phyloP scores from a whole-genome alignment of 768 basidiomycete species.

The Termitomyces titanicus region DNA sequence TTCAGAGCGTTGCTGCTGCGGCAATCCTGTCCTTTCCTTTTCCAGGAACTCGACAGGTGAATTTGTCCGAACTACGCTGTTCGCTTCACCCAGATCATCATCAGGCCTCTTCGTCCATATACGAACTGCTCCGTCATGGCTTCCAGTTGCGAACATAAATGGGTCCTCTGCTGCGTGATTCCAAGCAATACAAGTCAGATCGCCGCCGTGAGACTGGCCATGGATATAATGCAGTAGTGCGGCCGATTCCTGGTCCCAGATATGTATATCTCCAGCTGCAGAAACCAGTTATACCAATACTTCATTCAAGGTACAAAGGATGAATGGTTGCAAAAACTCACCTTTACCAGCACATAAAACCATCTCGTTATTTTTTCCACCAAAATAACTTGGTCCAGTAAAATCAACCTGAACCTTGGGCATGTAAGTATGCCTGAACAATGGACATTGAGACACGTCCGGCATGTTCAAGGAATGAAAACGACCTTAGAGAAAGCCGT shows the following conservation, averaged over 20 bases:
- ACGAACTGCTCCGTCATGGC: slow-evolving; percentile 73
- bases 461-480: slow-evolving; percentile 6
- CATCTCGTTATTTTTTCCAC: slow-evolving; percentile 74
- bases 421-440: slow-evolving; percentile 64
- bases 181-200: slow-evolving; percentile 81
- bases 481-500: slow-evolving; percentile 38
- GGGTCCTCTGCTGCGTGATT: slow-evolving; percentile 62
- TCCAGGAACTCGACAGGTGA: slow-evolving; percentile 18
- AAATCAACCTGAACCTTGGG: slow-evolving; percentile 68
- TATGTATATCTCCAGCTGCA: slow-evolving; percentile 76
- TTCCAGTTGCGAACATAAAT: slow-evolving; percentile 76
- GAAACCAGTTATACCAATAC: background rate
- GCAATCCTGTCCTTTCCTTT: slow-evolving; percentile 3
- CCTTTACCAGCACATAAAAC: slow-evolving; percentile 79
- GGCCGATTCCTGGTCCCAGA: slow-evolving; percentile 83
- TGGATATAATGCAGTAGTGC: slow-evolving; percentile 68
- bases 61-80: slow-evolving; percentile 13
- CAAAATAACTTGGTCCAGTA: slow-evolving; percentile 80
- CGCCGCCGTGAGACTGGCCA: slow-evolving; percentile 58
- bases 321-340: slow-evolving; percentile 17
- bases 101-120: slow-evolving; percentile 58
- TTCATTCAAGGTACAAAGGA: background rate
- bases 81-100: slow-evolving; percentile 7
- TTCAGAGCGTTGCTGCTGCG: slow-evolving; percentile 6
- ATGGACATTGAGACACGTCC: slow-evolving; percentile 5